Conservation (phyloP, 495 filamentous ascomycete genomes). For the Massariosphaeria phaeospora region DNA sequence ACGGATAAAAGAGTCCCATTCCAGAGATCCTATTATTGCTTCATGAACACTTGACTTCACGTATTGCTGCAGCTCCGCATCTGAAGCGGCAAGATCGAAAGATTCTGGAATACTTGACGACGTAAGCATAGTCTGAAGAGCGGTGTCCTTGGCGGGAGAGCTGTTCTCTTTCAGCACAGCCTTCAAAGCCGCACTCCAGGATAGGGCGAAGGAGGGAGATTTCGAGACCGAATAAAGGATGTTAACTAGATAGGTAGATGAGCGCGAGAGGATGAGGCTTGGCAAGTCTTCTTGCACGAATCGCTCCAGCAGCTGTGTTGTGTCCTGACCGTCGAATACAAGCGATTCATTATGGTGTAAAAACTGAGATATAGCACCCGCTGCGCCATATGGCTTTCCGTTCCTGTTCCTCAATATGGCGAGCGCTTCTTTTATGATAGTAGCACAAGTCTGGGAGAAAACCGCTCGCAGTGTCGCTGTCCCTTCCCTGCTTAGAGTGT, state of each 20-base stretch:
- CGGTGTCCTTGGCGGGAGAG: conserved; percentile 31
- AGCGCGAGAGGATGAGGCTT: conserved; percentile 52
- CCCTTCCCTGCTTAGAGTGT: background rate
- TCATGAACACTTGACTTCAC: conserved; percentile 18
- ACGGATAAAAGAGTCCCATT: conserved; percentile 32
- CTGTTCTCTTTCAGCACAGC: conserved; percentile 31
- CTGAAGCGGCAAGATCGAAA: conserved; percentile 20
- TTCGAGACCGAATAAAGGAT: conserved; percentile 34
- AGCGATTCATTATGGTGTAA: conserved; percentile 32
- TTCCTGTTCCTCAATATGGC: conserved; percentile 54
- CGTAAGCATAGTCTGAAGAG: conserved; percentile 37
- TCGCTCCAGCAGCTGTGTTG: conserved; percentile 31
- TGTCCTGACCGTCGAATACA: conserved; percentile 31
- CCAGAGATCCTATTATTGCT: conserved; percentile 25
- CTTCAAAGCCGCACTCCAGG: conserved; percentile 34
- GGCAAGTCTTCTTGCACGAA: conserved; percentile 50
- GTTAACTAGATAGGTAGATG: conserved; percentile 41
- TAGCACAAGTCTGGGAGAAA: conserved; percentile 25
- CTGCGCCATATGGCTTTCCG: conserved; percentile 79
- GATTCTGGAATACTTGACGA: conserved; percentile 28
- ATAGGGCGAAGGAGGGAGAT: conserved; percentile 24
- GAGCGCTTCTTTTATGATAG: conserved; percentile 49
- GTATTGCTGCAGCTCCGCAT: conserved; percentile 36
- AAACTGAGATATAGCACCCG: conserved; percentile 55
- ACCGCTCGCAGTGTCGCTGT: conserved; percentile 33